These are phyloP conservation scores for Fraxinus paxiana DNA, from an alignment of 305 asterid species.

Conservation along the genomic window DNA sequence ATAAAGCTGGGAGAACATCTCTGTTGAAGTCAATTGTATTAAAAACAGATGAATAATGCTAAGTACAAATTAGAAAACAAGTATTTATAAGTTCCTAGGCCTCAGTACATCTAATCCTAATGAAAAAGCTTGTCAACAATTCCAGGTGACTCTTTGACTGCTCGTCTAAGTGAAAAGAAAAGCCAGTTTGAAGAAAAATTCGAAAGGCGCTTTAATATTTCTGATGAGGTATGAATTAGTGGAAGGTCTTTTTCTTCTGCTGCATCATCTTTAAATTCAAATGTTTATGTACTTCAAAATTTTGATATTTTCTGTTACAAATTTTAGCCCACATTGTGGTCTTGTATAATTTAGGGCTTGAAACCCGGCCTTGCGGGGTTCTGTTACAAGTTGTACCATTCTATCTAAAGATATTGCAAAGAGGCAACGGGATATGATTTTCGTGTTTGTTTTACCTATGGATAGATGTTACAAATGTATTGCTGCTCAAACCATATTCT, in stretches of 20 bases:
- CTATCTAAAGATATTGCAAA: background rate
- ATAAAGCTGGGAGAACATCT: background rate
- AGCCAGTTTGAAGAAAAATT: constrained; percentile 67
- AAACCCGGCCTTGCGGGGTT: background rate
- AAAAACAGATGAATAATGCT: background rate
- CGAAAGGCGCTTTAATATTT: constrained; percentile 52
- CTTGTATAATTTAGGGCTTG: background rate
- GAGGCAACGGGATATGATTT: constrained; percentile 18
- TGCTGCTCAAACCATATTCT: constrained; percentile 4
- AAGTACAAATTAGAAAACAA: background rate
- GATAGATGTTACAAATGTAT: constrained; percentile 5
- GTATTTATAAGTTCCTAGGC: background rate
- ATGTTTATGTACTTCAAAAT: background rate
- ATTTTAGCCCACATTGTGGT: background rate
- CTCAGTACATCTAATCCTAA: background rate
- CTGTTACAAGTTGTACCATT: constrained; percentile 8
- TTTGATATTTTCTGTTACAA: constrained; percentile 8
- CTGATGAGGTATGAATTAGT: constrained; percentile 55
- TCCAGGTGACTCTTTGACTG: constrained; percentile 64
- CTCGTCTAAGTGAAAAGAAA: constrained; percentile 61
- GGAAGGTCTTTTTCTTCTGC: constrained; percentile 17
- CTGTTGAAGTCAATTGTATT: background rate
- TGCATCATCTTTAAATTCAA: constrained; percentile 5
- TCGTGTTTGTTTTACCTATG: constrained; percentile 8
- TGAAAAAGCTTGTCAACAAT: constrained; percentile 24